Evolutionary conservation across 371 early-diverging fungal species (phyloP).

Genomic region (Encephalitozoon hellem): DNA sequence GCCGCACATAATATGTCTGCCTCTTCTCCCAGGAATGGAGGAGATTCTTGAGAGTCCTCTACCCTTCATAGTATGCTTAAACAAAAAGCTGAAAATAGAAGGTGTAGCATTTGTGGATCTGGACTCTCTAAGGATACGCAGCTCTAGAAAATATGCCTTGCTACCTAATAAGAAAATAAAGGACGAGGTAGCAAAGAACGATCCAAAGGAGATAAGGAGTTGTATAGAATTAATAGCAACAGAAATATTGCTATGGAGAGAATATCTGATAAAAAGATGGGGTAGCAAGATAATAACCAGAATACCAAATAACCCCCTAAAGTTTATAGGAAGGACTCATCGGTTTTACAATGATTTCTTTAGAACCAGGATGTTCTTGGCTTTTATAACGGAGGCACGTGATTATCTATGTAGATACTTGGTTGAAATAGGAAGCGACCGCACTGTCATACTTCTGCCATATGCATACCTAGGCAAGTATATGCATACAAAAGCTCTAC

Average conservation of each 20-base stretch:
- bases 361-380: conserved; percentile 11
- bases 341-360: conserved; percentile 7
- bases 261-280: background rate
- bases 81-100: background rate
- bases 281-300: background rate
- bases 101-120: background rate
- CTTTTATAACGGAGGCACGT: background rate
- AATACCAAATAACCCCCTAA: background rate
- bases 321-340: background rate
- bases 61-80: background rate
- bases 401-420: background rate
- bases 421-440: background rate
- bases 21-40: background rate
- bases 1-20: background rate
- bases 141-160: background rate
- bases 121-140: background rate
- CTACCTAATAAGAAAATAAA: background rate
- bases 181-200: background rate
- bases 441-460: background rate
- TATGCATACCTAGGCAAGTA: background rate
- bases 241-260: background rate
- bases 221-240: background rate
- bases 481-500: background rate
- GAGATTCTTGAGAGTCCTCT: conserved; percentile 9
- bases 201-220: background rate